A percentile compares a stretch with the other conserved stretches of the same genome.
Evolutionary conservation across 306 rosid genomes (phyloP).

Genomic region (Rosa lucieae): DNA sequence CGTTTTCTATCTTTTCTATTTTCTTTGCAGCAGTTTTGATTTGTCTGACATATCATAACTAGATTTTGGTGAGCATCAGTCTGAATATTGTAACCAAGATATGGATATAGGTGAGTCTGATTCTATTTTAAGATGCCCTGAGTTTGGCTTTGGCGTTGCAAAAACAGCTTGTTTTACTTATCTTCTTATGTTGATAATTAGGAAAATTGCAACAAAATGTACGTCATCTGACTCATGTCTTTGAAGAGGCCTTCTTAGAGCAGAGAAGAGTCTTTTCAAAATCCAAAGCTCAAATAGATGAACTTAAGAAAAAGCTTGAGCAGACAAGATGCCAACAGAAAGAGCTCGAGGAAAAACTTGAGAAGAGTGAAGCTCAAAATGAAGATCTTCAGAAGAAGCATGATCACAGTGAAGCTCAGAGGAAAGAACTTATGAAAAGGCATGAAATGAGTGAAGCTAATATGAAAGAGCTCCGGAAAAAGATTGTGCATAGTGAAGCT

Average conservation of each 20-base stretch:
- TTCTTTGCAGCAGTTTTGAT: neutral
- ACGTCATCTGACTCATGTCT: constrained; percentile 8
- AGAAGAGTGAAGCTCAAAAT: neutral
- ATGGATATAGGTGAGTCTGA: constrained; percentile 2
- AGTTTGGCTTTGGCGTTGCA: neutral
- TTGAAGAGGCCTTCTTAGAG: constrained; percentile 32
- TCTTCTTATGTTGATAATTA: constrained; percentile 31
- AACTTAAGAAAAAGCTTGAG: neutral
- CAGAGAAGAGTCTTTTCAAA: constrained; percentile 41
- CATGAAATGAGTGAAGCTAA: neutral
- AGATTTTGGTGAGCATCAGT: neutral
- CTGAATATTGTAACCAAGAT: neutral
- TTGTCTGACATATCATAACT: neutral
- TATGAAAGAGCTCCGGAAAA: neutral
- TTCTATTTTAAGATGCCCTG: neutral
- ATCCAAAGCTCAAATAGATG: neutral
- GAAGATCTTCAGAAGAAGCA: neutral
- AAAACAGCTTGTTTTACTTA: neutral
- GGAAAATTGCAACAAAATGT: constrained; percentile 38
- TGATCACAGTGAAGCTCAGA: neutral
- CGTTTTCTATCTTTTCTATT: neutral
- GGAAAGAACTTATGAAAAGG: neutral
- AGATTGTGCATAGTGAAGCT: neutral
- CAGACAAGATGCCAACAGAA: too few relatives aligned
- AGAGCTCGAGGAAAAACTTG: neutral